A percentile compares a stretch with the other conserved stretches of the same genome.
These are phyloP conservation scores for Haematococcus lacustris DNA, from an alignment of 139 green algal species.

Conservation along the genomic window DNA sequence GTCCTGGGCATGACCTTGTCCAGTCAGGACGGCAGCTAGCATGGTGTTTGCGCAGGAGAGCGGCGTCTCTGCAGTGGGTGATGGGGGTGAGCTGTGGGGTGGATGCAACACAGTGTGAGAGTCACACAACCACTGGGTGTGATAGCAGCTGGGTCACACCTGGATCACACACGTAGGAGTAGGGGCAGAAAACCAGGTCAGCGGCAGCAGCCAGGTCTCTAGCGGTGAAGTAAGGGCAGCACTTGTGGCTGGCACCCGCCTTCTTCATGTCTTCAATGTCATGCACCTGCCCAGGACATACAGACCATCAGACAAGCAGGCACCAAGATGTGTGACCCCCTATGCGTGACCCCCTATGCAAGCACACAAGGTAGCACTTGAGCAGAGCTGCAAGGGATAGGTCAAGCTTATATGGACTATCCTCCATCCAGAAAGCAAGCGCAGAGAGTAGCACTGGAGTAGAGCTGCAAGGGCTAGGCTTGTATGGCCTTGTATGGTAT, in stretches of 20 bases:
- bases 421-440: no score
- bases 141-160: no score
- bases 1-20: no score
- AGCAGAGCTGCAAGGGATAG: neutral
- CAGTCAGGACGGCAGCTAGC: no score
- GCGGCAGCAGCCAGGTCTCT: conserved; percentile 56
- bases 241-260: conserved; percentile 34
- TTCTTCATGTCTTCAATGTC: conserved; percentile 90
- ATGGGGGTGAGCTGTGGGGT: no score
- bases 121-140: no score
- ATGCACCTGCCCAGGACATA: conserved; percentile 38
- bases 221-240: conserved; percentile 85
- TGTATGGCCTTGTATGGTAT: neutral
- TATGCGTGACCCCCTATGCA: no score
- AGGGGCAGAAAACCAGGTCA: conserved; percentile 92
- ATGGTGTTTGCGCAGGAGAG: no score
- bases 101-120: no score
- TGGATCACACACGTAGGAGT: conserved; percentile 72
- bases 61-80: no score
- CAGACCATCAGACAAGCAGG: neutral
- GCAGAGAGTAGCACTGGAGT: neutral
- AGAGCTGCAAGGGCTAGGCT: no score
- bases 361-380: neutral
- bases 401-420: no score
- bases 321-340: neutral